A percentile compares a stretch with the other conserved stretches of the same genome.
These are phyloP conservation scores for Cystofilobasidium capitatum DNA, from an alignment of 768 basidiomycete genomes.

Conservation along the genomic window DNA sequence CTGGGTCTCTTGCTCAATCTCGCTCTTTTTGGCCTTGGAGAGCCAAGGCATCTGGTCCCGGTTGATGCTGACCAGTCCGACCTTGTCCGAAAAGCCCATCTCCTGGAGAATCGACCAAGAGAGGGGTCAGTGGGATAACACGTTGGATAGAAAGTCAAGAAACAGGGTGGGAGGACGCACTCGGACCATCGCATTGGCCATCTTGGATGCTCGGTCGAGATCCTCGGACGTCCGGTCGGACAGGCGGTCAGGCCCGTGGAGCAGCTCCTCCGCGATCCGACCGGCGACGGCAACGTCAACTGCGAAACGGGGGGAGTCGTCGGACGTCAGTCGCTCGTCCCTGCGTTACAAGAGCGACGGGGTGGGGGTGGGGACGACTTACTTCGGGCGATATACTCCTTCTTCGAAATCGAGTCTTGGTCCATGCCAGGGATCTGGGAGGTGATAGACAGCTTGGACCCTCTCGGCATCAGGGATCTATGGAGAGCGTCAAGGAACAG, in stretches of 20 bases:
- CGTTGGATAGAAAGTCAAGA: neutral
- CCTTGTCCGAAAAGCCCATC: conserved; percentile 16
- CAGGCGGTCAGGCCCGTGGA: conserved; percentile 77
- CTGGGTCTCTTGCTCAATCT: conserved; percentile 24
- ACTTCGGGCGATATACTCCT: conserved; percentile 58
- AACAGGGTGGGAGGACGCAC: neutral
- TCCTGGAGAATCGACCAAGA: neutral
- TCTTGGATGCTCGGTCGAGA: conserved; percentile 15
- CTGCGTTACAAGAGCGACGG: neutral
- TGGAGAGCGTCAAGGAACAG: neutral
- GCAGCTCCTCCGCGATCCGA: conserved; percentile 86
- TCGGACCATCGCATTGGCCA: conserved; percentile 13
- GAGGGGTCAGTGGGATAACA: neutral
- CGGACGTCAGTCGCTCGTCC: neutral
- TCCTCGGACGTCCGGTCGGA: conserved; percentile 23
- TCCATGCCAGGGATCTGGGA: conserved; percentile 69
- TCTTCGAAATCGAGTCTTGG: conserved; percentile 58
- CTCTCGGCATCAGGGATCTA: conserved; percentile 83
- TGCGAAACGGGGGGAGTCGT: neutral
- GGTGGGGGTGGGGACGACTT: neutral
- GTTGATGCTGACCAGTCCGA: conserved; percentile 18
- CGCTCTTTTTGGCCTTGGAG: conserved; percentile 19
- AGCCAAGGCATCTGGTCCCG: conserved; percentile 19
- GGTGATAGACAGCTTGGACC: conserved; percentile 75
- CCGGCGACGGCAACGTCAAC: conserved; percentile 94